phyloP scores from a whole-genome alignment of 345 rosid genomes.

The Firmiana major region DNA sequence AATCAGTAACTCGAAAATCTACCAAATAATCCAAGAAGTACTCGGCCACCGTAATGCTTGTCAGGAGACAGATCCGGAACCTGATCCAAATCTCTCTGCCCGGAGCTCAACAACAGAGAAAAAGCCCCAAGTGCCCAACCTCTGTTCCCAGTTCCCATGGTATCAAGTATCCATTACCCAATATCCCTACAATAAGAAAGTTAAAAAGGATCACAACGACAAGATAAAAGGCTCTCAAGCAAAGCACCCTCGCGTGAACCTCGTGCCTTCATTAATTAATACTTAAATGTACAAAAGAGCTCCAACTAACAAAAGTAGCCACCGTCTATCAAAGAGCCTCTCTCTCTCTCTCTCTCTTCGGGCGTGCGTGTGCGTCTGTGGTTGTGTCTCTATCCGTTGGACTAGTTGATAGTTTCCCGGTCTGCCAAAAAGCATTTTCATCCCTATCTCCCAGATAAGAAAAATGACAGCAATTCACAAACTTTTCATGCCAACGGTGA shows the following conservation, averaged over 20 bases:
- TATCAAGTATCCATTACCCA: neutral
- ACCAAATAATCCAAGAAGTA: neutral
- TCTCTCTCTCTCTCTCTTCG: neutral
- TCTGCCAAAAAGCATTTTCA: conserved; percentile 10
- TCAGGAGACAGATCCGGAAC: neutral
- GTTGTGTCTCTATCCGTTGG: conserved; percentile 5
- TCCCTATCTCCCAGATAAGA: conserved; percentile 21
- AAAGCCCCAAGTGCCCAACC: neutral
- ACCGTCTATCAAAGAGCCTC: conserved; percentile 11
- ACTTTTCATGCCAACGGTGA: conserved; percentile 8
- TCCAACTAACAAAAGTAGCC: conserved; percentile 22
- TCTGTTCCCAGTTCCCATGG: neutral
- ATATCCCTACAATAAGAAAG: neutral
- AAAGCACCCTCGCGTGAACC: conserved; percentile 30
- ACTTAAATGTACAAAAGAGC: neutral
- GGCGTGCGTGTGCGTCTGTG: conserved; percentile 3
- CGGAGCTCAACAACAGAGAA: neutral
- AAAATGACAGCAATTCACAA: conserved; percentile 16
- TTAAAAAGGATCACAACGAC: neutral
- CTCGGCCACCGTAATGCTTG: neutral
- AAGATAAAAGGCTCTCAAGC: neutral
- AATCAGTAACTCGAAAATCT: conserved; percentile 6
- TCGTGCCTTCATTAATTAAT: conserved; percentile 29
- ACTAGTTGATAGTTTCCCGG: neutral
- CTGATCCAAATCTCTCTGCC: neutral